Percentiles rank a stretch among this genome's conserved stretches.
phyloP scores from a whole-genome alignment of 169 alveolate genomes.

The Amoebophrya sp. region DNA sequence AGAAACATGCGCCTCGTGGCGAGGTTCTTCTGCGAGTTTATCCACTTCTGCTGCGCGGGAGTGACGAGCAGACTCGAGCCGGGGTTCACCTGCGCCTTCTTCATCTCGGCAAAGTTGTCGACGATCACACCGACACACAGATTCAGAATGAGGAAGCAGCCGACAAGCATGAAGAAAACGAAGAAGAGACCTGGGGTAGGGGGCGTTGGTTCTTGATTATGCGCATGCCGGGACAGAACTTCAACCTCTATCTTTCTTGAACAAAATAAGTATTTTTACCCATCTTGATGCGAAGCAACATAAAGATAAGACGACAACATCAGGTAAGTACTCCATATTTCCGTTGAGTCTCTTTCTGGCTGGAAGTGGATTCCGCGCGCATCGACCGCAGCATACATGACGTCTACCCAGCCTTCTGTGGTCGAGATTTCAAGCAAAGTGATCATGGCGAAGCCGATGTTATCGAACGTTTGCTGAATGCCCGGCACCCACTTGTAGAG shows the following conservation, averaged over 20 bases:
- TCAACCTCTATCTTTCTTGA: too few species aligned
- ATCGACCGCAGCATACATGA: conserved; percentile 40
- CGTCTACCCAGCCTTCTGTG: conserved; percentile 50
- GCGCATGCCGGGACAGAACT: too few species aligned
- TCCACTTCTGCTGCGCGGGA: conserved; percentile 19
- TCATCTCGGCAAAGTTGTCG: conserved; percentile 32
- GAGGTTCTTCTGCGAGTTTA: conserved; percentile 4
- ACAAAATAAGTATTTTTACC: too few species aligned
- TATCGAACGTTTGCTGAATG: conserved; percentile 37
- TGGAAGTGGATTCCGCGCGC: conserved; percentile 23
- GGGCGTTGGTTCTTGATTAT: too few species aligned
- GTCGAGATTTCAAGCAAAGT: conserved; percentile 44
- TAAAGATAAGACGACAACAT: too few species aligned
- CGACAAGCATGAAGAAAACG: conserved; percentile 37
- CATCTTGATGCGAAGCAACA: too few species aligned
- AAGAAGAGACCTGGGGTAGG: conserved; percentile 23
- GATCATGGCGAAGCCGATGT: conserved; percentile 35
- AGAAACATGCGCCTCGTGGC: neutral
- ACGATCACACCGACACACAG: conserved; percentile 40
- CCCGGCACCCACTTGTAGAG: neutral
- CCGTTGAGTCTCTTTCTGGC: neutral
- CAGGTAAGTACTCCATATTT: neutral
- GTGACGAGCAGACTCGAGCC: conserved; percentile 1
- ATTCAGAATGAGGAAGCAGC: conserved; percentile 29
- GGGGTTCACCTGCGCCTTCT: conserved; percentile 13